Base-by-base conservation (phyloP, 345 rosid genomes). In the Kandelia obovata region DNA sequence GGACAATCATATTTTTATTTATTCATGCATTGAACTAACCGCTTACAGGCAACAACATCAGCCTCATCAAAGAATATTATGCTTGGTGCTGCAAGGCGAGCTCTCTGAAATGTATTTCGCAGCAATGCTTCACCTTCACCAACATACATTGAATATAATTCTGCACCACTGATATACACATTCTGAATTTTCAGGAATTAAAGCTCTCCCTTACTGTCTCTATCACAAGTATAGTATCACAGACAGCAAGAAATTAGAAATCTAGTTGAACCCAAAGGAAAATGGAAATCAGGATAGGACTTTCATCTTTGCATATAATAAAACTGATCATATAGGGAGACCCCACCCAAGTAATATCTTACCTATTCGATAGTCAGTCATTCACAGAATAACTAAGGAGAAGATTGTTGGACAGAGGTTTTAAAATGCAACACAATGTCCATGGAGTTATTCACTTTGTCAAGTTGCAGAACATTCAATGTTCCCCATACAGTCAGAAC, bases 41-140 rank as follows among this genome's bases (percentile, higher is more conserved):
- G 82, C 83, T 87, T 89, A 67, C 87, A 84, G 32, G 90, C 97
- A n/a, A 88, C 77, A 55, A 87, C 97, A 59, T 91, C 99, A 62
- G 90, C 97, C 84, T 94, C 99, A 27, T 94, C 99, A 53, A 94
- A 89, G 83, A 94, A 89, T 77, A 94, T 80, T 73, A 94, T 91
- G 82, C 99, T 92, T 37, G 99, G 99, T 7, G 96, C 87, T 51
- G 96, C 92, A 71, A 89, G 93, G 55, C 93, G 86, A 68, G 97
- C 99, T 81, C 97, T 88, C 26, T 81, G 88, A 81, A 94, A 94
- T 62, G 92, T 94, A 77, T 83, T 86, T 11, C 96, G 87, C 77
- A 91, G 70, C 69, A 92, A 82, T 59, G 97, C 95, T 86, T 94
- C 99, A 67, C 99, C 95, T 85, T 94, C 98, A 72, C 97, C 99